Evolutionary conservation across 2,329 filamentous ascomycete genomes (phyloP).

Genomic region (Xylaria arbuscula): DNA sequence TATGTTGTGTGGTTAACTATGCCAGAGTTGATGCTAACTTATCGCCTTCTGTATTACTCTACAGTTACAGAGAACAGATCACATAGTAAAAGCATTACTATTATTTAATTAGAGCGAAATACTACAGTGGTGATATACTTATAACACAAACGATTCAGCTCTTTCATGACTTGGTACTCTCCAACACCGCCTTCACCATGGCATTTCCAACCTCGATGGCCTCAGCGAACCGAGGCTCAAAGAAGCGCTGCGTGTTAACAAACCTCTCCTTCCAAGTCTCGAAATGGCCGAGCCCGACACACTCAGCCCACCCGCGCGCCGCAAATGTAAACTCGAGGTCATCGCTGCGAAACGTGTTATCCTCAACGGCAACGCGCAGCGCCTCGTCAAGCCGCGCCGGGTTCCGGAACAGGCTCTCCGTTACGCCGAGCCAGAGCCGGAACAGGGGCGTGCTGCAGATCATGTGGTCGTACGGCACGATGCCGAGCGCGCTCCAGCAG

Average conservation of each 20-base stretch:
- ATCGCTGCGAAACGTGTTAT: conserved; percentile 92
- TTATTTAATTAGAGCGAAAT: too few species aligned
- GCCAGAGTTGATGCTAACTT: too few species aligned
- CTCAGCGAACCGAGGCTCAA: conserved; percentile 88
- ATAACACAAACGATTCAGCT: not conserved
- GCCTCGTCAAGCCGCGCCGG: conserved; percentile 83
- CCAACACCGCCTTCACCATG: conserved; percentile 96
- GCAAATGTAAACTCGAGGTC: conserved; percentile 98
- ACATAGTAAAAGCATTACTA: too few species aligned
- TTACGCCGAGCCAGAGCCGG: conserved; percentile 95
- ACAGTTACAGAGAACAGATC: too few species aligned
- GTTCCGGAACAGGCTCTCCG: conserved; percentile 93
- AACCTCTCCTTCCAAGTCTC: conserved; percentile 94
- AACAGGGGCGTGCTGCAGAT: conserved; percentile 98
- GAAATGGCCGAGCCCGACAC: conserved; percentile 90
- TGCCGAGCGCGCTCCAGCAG: conserved; percentile 94
- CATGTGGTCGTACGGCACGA: conserved; percentile 99
- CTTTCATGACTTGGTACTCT: conserved; percentile 69
- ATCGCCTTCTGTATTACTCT: too few species aligned
- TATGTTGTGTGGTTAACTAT: too few species aligned
- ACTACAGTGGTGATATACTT: too few species aligned
- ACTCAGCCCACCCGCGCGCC: conserved; percentile 94
- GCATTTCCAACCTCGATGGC: conserved; percentile 90
- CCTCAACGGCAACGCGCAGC: conserved; percentile 85
- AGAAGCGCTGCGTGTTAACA: conserved; percentile 88